These are phyloP conservation scores for Stachybotrys chartarum DNA, from an alignment of 2,329 filamentous ascomycete genomes.

Conservation along the genomic window DNA sequence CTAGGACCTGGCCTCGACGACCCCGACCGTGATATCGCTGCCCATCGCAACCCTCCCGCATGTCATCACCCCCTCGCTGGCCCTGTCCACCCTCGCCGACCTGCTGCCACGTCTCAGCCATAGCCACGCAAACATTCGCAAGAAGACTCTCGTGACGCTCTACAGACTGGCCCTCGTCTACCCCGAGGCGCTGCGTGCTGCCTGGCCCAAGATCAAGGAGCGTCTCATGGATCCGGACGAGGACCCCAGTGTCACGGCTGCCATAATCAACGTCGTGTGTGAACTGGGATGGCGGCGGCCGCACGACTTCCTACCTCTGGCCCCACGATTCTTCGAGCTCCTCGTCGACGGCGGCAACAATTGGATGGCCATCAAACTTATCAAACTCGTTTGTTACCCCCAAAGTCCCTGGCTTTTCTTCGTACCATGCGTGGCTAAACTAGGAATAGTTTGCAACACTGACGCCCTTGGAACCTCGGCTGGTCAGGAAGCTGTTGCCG, in stretches of 20 bases:
- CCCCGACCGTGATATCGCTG: slow-evolving; percentile 71
- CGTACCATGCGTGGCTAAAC: slow-evolving; percentile 1
- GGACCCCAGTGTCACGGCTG: slow-evolving; percentile 87
- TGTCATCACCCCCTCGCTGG: slow-evolving; percentile 85
- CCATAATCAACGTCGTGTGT: slow-evolving; percentile 94
- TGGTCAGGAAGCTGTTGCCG: slow-evolving; percentile 85
- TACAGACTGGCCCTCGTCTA: slow-evolving; percentile 95
- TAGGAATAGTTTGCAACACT: slow-evolving; percentile 74
- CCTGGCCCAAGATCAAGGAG: slow-evolving; percentile 97
- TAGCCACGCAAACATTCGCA: slow-evolving; percentile 76
- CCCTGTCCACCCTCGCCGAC: slow-evolving; percentile 81
- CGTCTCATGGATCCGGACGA: slow-evolving; percentile 83
- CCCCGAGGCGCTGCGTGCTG: slow-evolving; percentile 82
- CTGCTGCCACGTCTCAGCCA: slow-evolving; percentile 81
- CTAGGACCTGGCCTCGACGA: slow-evolving; percentile 64
- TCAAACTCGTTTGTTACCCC: slow-evolving; percentile 66
- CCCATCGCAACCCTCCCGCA: slow-evolving; percentile 89
- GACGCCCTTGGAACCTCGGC: slow-evolving; percentile 82
- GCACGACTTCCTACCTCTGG: slow-evolving; percentile 86
- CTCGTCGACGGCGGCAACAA: slow-evolving; percentile 91
- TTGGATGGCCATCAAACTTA: slow-evolving; percentile 99
- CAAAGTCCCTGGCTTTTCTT: neutral
- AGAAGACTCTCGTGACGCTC: slow-evolving; percentile 92
- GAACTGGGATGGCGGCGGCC: slow-evolving; percentile 92
- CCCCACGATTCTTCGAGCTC: slow-evolving; percentile 85